Percentiles rank a stretch among this genome's conserved stretches.
phyloP scores from a whole-genome alignment of 1,139 yeast genomes.

The Taphrina deformans region DNA sequence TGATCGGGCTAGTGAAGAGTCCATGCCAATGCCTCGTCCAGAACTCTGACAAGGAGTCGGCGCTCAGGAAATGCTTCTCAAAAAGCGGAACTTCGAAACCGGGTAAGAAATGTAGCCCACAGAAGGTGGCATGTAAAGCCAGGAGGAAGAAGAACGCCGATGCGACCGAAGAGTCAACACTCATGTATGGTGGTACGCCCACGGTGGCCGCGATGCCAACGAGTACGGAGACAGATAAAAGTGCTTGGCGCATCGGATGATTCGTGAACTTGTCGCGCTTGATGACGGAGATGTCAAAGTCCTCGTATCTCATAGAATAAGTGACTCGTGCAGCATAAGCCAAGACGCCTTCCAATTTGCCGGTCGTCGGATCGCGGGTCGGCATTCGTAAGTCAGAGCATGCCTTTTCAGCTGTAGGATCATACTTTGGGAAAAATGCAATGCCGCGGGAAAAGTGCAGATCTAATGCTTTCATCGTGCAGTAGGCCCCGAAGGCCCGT shows the following conservation, averaged over 20 bases:
- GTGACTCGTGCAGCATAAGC: conserved; percentile 21
- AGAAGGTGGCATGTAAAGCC: conserved; percentile 28
- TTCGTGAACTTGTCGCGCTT: conserved; percentile 21
- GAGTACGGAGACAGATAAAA: conserved; percentile 5
- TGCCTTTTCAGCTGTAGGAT: conserved; percentile 9
- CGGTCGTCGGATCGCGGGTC: not conserved
- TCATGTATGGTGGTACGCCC: conserved; percentile 26
- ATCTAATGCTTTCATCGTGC: conserved; percentile 24
- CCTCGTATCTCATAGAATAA: conserved; percentile 31
- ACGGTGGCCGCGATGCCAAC: conserved; percentile 15
- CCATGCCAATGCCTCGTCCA: conserved; percentile 32
- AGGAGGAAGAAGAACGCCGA: conserved; percentile 29
- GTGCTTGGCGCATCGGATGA: conserved; percentile 32
- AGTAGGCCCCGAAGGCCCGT: conserved; percentile 11
- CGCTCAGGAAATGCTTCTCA: conserved; percentile 22
- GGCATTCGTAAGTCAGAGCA: conserved; percentile 13
- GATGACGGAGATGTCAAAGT: conserved; percentile 32
- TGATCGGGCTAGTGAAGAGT: conserved; percentile 25
- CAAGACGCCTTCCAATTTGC: not conserved
- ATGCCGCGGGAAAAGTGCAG: conserved; percentile 17
- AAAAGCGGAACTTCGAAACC: conserved; percentile 21
- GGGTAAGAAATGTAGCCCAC: conserved; percentile 23
- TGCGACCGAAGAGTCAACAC: conserved; percentile 13
- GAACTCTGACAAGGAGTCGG: conserved; percentile 17
- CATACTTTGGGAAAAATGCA: not conserved